phyloP scores from a whole-genome alignment of 441 rosid species.

The Daphne laureola region DNA sequence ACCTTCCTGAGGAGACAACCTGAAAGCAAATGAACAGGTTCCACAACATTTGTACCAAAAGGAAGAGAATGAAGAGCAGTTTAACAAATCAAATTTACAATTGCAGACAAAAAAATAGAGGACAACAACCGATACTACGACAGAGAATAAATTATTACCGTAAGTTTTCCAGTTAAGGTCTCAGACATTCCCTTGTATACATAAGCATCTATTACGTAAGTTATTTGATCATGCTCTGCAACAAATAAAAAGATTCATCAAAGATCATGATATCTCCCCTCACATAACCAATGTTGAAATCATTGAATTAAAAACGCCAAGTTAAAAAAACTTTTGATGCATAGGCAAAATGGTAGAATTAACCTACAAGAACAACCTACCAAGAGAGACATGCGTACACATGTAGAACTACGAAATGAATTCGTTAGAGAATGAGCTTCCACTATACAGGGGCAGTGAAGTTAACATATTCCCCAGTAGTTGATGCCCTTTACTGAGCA shows the following conservation, averaged over 20 bases:
- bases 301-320: constrained; percentile 11
- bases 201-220: constrained; percentile 58
- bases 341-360: neutral
- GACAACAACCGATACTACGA: constrained; percentile 3
- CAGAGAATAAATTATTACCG: constrained; percentile 35
- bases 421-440: too few relatives aligned
- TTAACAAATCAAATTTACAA: constrained; percentile 7
- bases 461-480: too few relatives aligned
- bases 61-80: constrained; percentile 3
- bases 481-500: too few relatives aligned
- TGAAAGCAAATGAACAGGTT: constrained; percentile 25
- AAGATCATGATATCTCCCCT: neutral
- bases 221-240: constrained; percentile 45
- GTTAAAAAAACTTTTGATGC: constrained; percentile 8
- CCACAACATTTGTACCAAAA: constrained; percentile 16
- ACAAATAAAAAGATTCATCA: constrained; percentile 7
- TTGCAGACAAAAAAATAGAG: neutral
- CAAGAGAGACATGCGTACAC: too few relatives aligned
- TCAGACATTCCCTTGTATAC: constrained; percentile 58
- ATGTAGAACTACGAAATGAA: too few relatives aligned
- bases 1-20: constrained; percentile 78
- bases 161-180: constrained; percentile 47
- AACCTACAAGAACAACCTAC: neutral
- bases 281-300: constrained; percentile 3
- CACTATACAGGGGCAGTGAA: too few relatives aligned